phyloP scores from a whole-genome alignment of 495 filamentous ascomycete genomes.

The Hapsidospora chrysogenum region DNA sequence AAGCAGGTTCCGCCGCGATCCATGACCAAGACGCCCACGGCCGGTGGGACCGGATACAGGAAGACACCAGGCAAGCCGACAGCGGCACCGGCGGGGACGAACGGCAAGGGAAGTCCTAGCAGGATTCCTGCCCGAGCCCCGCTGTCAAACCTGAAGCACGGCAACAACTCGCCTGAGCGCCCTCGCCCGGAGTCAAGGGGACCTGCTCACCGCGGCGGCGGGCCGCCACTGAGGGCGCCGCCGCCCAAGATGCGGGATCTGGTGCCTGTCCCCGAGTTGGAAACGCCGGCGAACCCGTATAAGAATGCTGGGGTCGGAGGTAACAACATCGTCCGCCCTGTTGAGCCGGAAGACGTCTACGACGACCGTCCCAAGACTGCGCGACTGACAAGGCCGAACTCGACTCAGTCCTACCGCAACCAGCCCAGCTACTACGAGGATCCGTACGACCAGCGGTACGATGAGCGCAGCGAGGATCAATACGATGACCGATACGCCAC shows the following conservation, averaged over 20 bases:
- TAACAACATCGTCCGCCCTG: conserved; percentile 51
- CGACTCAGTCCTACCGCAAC: conserved; percentile 10
- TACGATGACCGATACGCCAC: conserved; percentile 6
- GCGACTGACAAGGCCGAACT: background rate
- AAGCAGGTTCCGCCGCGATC: conserved; percentile 29
- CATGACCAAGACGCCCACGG: conserved; percentile 49
- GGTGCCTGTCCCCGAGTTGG: conserved; percentile 42
- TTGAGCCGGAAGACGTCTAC: conserved; percentile 73
- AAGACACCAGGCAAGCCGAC: conserved; percentile 11
- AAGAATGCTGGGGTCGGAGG: conserved; percentile 51
- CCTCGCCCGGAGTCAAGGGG: conserved; percentile 26
- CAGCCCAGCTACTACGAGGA: conserved; percentile 8
- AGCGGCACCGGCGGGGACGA: conserved; percentile 7
- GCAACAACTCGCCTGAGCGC: conserved; percentile 71
- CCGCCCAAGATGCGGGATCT: conserved; percentile 87
- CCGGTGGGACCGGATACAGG: conserved; percentile 10
- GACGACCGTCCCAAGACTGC: conserved; percentile 35
- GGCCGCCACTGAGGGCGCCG: conserved; percentile 40
- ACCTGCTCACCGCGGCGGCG: conserved; percentile 19
- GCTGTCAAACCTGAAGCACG: conserved; percentile 62
- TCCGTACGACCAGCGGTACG: conserved; percentile 13
- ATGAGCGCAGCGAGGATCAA: no score
- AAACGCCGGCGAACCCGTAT: conserved; percentile 43
- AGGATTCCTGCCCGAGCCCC: conserved; percentile 73
- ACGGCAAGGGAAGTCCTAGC: conserved; percentile 41